Percentiles rank a stretch among this genome's conserved stretches.
Evolutionary conservation across 805 yeast species (phyloP).

Genomic region (Ogataea pilisensis): DNA sequence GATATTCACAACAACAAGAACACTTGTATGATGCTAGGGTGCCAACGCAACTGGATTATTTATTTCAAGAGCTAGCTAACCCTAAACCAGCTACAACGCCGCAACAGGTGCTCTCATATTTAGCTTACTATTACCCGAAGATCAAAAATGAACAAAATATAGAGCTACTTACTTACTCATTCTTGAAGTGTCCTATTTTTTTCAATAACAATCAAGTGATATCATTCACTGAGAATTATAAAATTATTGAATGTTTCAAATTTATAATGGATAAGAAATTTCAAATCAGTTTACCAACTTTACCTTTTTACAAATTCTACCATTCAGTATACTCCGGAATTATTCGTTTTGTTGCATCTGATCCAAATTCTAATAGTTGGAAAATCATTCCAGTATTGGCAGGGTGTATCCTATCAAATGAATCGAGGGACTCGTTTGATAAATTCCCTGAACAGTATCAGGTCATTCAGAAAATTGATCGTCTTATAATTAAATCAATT

Average conservation of each 20-base stretch:
- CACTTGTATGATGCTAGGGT: neutral
- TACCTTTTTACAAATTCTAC: constrained; percentile 43
- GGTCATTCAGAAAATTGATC: constrained; percentile 21
- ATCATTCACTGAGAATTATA: constrained; percentile 32
- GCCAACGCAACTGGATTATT: constrained; percentile 43
- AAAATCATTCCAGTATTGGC: constrained; percentile 44
- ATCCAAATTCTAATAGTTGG: constrained; percentile 33
- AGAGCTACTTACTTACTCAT: constrained; percentile 38
- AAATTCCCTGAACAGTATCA: constrained; percentile 24
- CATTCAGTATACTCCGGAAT: constrained; percentile 34
- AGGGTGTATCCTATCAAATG: constrained; percentile 40
- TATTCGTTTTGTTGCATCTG: constrained; percentile 23
- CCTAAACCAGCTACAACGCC: constrained; percentile 32
- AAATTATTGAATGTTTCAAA: constrained; percentile 46
- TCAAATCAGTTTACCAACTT: constrained; percentile 44
- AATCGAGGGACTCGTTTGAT: constrained; percentile 20
- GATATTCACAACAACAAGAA: neutral
- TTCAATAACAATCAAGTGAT: constrained; percentile 19
- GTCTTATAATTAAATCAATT: constrained; percentile 7
- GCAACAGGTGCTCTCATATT: constrained; percentile 37
- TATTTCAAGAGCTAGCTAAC: constrained; percentile 40
- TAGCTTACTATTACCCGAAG: constrained; percentile 49
- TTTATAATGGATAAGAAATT: constrained; percentile 42
- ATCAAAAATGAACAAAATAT: constrained; percentile 45
- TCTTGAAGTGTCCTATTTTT: constrained; percentile 40